These are phyloP conservation scores for Tulasnella calospora DNA, from an alignment of 768 basidiomycete genomes.

Conservation along the genomic window DNA sequence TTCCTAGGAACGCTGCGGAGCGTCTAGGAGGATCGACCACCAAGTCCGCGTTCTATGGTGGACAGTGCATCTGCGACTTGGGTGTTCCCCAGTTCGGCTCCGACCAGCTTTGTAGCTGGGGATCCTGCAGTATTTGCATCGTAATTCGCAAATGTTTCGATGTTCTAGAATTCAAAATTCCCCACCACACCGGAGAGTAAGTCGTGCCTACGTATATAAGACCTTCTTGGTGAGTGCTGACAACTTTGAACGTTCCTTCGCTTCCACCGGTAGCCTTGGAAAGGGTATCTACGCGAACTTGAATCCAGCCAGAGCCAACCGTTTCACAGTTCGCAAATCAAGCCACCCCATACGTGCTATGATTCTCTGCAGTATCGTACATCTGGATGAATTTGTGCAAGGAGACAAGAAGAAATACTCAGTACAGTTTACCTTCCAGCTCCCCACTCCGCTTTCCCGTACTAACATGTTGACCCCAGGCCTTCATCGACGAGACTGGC, in stretches of 20 bases:
- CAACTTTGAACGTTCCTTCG: not conserved
- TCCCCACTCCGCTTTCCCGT: no score
- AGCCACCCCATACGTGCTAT: slow-evolving; percentile 2
- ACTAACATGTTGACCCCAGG: not conserved
- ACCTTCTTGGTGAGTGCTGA: not conserved
- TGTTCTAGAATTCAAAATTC: not conserved
- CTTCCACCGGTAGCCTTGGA: not conserved
- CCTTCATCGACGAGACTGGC: not conserved
- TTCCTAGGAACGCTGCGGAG: not conserved
- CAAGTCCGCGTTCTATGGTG: slow-evolving; percentile 11
- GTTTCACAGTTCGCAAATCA: slow-evolving; percentile 9
- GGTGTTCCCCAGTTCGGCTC: not conserved
- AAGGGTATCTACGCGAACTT: slow-evolving; percentile 9
- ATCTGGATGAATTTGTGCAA: not conserved
- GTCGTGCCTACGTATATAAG: not conserved
- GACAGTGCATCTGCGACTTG: slow-evolving; percentile 14
- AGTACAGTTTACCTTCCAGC: not conserved
- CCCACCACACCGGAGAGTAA: not conserved
- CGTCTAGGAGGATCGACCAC: slow-evolving; percentile 8
- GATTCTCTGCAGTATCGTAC: slow-evolving; percentile 6
- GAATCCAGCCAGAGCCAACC: not conserved
- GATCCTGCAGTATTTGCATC: slow-evolving; percentile 12
- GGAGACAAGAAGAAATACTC: not conserved
- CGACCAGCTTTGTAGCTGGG: slow-evolving; percentile 1
- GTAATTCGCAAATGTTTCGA: slow-evolving; percentile 12